Evolutionary conservation across 495 filamentous ascomycete species (phyloP), one percentile per base, ranked within the genome.

Genomic region (Cairneyella variabilis): DNA sequence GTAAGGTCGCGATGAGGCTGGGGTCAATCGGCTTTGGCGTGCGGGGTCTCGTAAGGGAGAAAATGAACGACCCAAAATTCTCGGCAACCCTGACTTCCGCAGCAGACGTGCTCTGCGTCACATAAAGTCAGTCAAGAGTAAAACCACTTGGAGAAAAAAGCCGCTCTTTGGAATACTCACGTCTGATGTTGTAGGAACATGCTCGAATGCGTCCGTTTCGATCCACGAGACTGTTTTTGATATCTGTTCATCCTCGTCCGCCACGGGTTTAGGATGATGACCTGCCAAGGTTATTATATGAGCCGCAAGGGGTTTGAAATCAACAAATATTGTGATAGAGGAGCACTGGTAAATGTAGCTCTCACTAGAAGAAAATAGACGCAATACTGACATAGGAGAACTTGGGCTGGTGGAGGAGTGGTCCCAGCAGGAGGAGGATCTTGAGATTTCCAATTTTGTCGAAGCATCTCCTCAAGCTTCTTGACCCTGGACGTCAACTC

Each of bases 201-300:
- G 41, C 25, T 58, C 48, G 42, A 58, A 52, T 5, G 49, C 49
- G 43, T 58, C 48, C 7, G 49, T 42, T 21, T 58, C 48, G 6
- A 58, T 9, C 48, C 41, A 52, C 1, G 41, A 25, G 1, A 58
- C 36, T 8, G 30, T 42, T 37, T 43, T 58, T 0, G 48, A 22
- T 20, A 39, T 11, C 32, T 51, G 39, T 28, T 17, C 48, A 41
- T 51, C 40, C 21, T 37, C 39, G 21, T 22, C 3, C 20, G 43
- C 16, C 37, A 48, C 12, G 16, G 40, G 20, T 38, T 23, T 38
- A 40, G 32, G 17, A 42, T 34, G 40, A n/a, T 32, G 40, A 46
- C 16, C 23, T 3, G 41, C 17, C 6, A 21, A 22, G 21, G 14
- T 5, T 20, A 14, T 11, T 16, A 21, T 8, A 50, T 39, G 6